Evolutionary conservation across 176 grass and related monocot genomes (phyloP).

Genomic region (Urochloa ruziziensis): DNA sequence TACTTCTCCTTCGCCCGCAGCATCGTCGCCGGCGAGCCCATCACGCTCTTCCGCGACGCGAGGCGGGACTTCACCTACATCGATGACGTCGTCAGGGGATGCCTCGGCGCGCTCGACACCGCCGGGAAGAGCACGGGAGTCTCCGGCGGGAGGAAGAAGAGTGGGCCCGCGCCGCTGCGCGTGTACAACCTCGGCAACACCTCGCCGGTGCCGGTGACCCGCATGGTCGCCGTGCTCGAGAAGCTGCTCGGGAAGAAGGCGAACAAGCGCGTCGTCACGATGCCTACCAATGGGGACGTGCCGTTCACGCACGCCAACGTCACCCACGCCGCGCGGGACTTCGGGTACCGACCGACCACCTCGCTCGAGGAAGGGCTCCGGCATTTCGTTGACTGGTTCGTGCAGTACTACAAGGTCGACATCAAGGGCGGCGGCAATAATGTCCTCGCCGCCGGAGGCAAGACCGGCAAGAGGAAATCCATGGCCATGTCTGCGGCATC

Average conservation of each 20-base stretch:
- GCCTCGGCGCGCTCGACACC: constrained; percentile 83
- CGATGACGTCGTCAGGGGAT: constrained; percentile 83
- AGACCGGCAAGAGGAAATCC: constrained; percentile 43
- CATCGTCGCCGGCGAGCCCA: constrained; percentile 74
- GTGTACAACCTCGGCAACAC: constrained; percentile 98
- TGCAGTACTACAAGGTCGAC: constrained; percentile 71
- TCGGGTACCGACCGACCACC: constrained; percentile 73
- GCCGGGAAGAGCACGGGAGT: constrained; percentile 74
- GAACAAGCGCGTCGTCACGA: constrained; percentile 71
- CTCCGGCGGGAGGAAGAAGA: constrained; percentile 67
- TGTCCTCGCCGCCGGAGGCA: constrained; percentile 17
- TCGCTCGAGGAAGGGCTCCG: constrained; percentile 70
- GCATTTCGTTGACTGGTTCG: constrained; percentile 82
- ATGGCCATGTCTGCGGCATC: constrained; percentile 46
- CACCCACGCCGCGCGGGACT: constrained; percentile 63
- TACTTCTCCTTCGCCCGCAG: constrained; percentile 85
- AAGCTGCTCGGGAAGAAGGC: constrained; percentile 89
- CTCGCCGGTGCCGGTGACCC: constrained; percentile 72
- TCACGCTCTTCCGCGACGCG: constrained; percentile 74
- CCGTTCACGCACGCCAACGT: constrained; percentile 97
- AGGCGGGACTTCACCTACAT: constrained; percentile 96
- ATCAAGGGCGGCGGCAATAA: background rate
- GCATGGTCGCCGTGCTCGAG: constrained; percentile 87
- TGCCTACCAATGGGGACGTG: constrained; percentile 92
- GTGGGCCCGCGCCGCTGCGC: constrained; percentile 56